These are phyloP conservation scores for Agrostemma githago DNA, from an alignment of 148 eudicot genomes.

Conservation along the genomic window DNA sequence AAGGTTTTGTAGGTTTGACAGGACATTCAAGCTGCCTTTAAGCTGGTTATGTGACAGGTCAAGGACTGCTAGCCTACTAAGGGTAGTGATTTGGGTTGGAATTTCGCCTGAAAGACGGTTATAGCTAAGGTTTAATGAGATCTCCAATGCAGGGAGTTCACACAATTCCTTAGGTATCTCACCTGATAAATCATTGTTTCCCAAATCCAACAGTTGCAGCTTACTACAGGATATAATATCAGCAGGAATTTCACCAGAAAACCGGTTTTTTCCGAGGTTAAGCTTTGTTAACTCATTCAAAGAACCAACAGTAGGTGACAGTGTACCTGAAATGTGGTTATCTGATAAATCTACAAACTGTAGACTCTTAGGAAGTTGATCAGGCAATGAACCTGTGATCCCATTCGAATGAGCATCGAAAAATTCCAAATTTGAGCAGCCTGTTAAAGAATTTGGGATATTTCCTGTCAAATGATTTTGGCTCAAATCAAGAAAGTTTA, in stretches of 20 bases:
- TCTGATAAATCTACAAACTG: constrained; percentile 80
- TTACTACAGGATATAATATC: constrained; percentile 70
- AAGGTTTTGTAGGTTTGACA: constrained; percentile 70
- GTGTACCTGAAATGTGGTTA: constrained; percentile 56
- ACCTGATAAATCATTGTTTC: constrained; percentile 70
- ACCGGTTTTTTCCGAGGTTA: constrained; percentile 57
- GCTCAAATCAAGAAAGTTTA: constrained; percentile 84
- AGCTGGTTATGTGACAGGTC: constrained; percentile 84
- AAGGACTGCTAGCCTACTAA: constrained; percentile 64
- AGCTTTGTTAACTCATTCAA: constrained; percentile 71
- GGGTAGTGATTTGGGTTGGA: constrained; percentile 62
- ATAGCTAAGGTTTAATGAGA: constrained; percentile 77
- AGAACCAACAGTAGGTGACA: constrained; percentile 54
- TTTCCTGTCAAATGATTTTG: constrained; percentile 57
- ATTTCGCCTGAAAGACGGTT: constrained; percentile 68
- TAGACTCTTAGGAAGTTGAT: constrained; percentile 60
- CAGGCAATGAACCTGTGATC: constrained; percentile 56
- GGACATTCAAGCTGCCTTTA: constrained; percentile 49
- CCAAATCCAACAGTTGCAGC: constrained; percentile 76
- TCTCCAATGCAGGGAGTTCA: constrained; percentile 73
- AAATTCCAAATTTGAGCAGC: constrained; percentile 65
- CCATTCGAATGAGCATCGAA: constrained; percentile 85
- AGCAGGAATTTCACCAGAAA: constrained; percentile 70
- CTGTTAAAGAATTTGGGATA: constrained; percentile 61
- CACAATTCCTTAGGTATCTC: constrained; percentile 81